These are phyloP conservation scores for Wickerhamomyces silvicola DNA, from an alignment of 805 yeast genomes.

Conservation along the genomic window DNA sequence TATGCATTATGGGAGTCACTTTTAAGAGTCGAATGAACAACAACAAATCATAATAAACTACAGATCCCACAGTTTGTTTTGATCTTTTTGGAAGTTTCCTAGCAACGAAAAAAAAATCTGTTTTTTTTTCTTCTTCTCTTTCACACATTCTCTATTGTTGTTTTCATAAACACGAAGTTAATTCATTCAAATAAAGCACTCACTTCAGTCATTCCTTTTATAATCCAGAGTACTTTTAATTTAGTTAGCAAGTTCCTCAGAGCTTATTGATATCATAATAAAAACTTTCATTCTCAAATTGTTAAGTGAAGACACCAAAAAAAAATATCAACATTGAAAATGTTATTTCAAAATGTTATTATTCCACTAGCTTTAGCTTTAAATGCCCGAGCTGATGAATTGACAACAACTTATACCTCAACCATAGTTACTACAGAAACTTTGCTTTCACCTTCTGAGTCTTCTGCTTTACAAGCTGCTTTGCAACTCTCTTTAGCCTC, in stretches of 20 bases:
- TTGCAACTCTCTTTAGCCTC: constrained; percentile 18
- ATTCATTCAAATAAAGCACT: too few relatives aligned
- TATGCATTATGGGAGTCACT: too few relatives aligned
- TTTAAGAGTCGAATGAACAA: too few relatives aligned
- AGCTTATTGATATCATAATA: not conserved
- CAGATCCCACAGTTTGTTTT: too few relatives aligned
- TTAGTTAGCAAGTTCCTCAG: constrained; percentile 1
- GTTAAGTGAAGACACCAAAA: not conserved
- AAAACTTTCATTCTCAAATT: constrained; percentile 1
- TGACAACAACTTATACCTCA: constrained; percentile 31
- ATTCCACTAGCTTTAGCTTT: constrained; percentile 23
- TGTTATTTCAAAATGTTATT: constrained; percentile 18
- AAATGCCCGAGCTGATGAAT: constrained; percentile 27
- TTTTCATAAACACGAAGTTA: too few relatives aligned
- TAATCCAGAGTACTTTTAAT: constrained; percentile 20
- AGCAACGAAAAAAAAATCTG: too few relatives aligned
- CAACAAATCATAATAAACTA: too few relatives aligned
- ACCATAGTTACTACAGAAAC: constrained; percentile 29
- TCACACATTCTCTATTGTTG: too few relatives aligned
- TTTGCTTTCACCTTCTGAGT: constrained; percentile 22
- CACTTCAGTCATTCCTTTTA: constrained; percentile 27
- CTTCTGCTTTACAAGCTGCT: constrained; percentile 9
- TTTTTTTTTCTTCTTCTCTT: constrained; percentile 15
- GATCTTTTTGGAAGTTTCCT: too few relatives aligned
- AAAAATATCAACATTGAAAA: constrained; percentile 4